These are phyloP conservation scores for Pelargonium cotyledonis DNA, from an alignment of 441 rosid species.

Conservation along the genomic window DNA sequence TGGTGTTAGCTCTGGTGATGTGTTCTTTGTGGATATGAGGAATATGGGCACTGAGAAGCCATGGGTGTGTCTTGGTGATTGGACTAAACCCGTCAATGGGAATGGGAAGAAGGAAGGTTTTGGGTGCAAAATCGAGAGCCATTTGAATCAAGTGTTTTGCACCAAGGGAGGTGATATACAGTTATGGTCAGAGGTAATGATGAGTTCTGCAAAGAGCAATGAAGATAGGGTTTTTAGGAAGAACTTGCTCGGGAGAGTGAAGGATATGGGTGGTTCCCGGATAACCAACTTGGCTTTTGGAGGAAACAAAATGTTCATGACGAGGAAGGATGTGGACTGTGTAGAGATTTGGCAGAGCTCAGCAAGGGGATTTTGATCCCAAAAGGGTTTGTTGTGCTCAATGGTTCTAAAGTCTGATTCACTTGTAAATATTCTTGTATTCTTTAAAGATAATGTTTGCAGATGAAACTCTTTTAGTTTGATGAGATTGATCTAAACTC, in stretches of 20 bases:
- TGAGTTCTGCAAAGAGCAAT: conserved; percentile 28
- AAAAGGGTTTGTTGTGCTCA: background rate
- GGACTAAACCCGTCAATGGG: conserved; percentile 36
- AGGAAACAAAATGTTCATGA: conserved; percentile 73
- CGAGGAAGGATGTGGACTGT: conserved; percentile 58
- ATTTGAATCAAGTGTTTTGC: conserved; percentile 68
- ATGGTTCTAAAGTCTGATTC: background rate
- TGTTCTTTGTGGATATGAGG: conserved; percentile 59
- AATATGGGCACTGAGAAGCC: conserved; percentile 35
- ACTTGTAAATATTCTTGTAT: background rate
- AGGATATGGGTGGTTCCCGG: conserved; percentile 50
- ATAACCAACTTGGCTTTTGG: conserved; percentile 65
- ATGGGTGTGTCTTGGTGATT: conserved; percentile 71
- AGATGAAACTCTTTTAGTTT: background rate
- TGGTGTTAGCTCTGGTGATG: conserved; percentile 69
- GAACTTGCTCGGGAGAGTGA: conserved; percentile 54
- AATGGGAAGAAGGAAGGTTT: conserved; percentile 65
- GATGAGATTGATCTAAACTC: background rate
- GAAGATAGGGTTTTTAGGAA: conserved; percentile 55
- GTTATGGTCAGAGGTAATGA: conserved; percentile 76
- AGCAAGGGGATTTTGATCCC: conserved; percentile 22
- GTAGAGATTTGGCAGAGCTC: conserved; percentile 90
- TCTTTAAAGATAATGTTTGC: too few species aligned
- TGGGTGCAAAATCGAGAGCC: conserved; percentile 69
- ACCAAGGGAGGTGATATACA: conserved; percentile 60